Evolutionary conservation across 352 stramenopile species (phyloP).

Genomic region (Phytophthora macrochlamydospora): DNA sequence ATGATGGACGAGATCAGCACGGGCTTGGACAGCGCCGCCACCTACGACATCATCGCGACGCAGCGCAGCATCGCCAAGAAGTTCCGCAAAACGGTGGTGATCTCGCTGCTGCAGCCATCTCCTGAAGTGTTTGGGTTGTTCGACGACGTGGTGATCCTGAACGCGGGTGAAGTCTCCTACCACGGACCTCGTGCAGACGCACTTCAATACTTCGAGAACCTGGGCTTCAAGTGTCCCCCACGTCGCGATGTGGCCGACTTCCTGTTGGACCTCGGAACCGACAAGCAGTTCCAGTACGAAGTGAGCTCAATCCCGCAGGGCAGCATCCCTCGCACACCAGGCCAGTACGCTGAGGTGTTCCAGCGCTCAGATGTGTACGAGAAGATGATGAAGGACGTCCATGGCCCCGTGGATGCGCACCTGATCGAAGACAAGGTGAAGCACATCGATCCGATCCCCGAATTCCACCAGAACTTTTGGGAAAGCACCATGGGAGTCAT

Average conservation of each 20-base stretch:
- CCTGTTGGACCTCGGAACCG: conserved; percentile 66
- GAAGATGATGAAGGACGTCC: no score
- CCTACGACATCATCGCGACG: conserved; percentile 87
- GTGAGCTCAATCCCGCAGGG: not conserved
- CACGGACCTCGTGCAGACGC: conserved; percentile 42
- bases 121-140: conserved; percentile 47
- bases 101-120: conserved; percentile 79
- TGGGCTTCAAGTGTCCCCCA: conserved; percentile 61
- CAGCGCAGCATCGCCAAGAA: conserved; percentile 44
- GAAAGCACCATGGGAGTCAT: conserved; percentile 13
- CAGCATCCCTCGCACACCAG: conserved; percentile 26
- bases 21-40: conserved; percentile 88
- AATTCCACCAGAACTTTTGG: not conserved
- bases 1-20: conserved; percentile 91
- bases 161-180: conserved; percentile 38
- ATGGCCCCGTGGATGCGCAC: no score
- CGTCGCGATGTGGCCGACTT: conserved; percentile 90
- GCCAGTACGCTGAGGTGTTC: conserved; percentile 33
- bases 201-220: conserved; percentile 71
- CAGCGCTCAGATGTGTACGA: conserved; percentile 65
- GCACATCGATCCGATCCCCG: no score
- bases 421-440: no score
- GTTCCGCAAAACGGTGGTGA: conserved; percentile 45
- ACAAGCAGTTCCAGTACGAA: conserved; percentile 33
- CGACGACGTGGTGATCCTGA: conserved; percentile 46